Base-by-base conservation (phyloP, 2,329 filamentous ascomycete genomes). In the Colletotrichum sp. region DNA sequence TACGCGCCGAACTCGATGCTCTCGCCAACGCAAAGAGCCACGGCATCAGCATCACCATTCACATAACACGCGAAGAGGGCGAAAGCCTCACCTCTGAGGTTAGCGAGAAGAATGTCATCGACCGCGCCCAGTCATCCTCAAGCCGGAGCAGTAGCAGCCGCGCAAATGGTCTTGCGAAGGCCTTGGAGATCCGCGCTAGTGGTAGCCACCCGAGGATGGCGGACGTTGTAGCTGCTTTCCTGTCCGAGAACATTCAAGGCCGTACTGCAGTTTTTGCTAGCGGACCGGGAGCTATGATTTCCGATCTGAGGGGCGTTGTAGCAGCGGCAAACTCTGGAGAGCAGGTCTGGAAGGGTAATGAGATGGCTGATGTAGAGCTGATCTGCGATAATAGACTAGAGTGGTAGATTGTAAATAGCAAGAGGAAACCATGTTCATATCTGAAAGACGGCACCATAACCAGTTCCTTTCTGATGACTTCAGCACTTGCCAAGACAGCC, bases 321-420 rank as follows among this genome's bases (percentile, higher is more conserved):
- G 90, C 91, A 2, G 79, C 78, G 9, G 87, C 86, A 55, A 93
- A 92, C 81, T 86, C 86, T 9, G 89, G 86, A 0, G 78, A 79
- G 0, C 88, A 85, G 77, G 90, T 93, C 12, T 92, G 90, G 91
- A 88, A 82, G 69, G 90, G 91, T 0, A 85, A 92, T n/a, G 88
- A 89, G 78, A 85, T 86, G 52, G 89, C 85, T 66, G 88, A 92
- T 79, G 90, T 93, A 2, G 81, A 84, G 69, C 83, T 93, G 52
- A 82, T 90, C 36, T 92, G 89, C 79, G 92, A 93, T 82, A 90
- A 93, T 82, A 86, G 92, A 62, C 80, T 93, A 70, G 90, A 90
- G 79, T 88, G 86, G 84, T 88, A 56, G 38, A 78, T 26, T 21
- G 34, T 36, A 36, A 0, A 36, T 4, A 36, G 0, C 34, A 36